A percentile compares a stretch with the other conserved stretches of the same genome.
These are phyloP conservation scores for Persicaria maculosa DNA, from an alignment of 148 eudicot genomes.

Conservation along the genomic window DNA sequence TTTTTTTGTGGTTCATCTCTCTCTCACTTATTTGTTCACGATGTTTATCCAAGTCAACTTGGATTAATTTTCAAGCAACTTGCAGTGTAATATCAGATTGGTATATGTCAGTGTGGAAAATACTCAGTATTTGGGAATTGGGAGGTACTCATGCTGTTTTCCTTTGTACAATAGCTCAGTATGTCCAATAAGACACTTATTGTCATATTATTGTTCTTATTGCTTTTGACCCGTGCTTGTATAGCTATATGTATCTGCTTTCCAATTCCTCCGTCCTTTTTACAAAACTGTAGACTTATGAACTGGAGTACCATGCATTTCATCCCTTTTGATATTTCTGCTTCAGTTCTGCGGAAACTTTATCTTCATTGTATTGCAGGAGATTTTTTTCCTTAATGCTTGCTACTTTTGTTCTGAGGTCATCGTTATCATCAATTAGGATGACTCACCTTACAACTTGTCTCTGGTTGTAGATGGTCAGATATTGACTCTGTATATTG, in stretches of 20 bases:
- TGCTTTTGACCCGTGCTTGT: not conserved
- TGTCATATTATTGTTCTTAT: not conserved
- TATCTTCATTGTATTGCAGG: not conserved
- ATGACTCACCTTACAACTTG: not conserved
- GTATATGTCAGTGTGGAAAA: not conserved
- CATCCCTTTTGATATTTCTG: not conserved
- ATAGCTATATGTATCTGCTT: not conserved
- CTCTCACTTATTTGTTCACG: not conserved
- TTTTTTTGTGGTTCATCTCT: not conserved
- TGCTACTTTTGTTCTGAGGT: not conserved
- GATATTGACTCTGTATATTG: not conserved
- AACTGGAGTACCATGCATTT: not conserved
- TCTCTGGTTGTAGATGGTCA: not conserved
- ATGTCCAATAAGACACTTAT: not conserved
- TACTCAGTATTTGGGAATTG: not conserved
- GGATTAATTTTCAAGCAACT: not conserved
- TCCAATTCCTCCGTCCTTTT: not conserved
- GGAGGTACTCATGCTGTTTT: not conserved
- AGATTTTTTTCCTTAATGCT: not conserved
- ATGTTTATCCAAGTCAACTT: not conserved
- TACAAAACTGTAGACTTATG: not conserved
- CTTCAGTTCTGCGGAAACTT: not conserved
- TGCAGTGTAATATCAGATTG: not conserved
- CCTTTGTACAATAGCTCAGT: not conserved
- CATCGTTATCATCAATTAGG: not conserved